These are phyloP conservation scores for Vitis amurensis DNA, from an alignment of 164 flowering plant genomes.

Conservation along the genomic window DNA sequence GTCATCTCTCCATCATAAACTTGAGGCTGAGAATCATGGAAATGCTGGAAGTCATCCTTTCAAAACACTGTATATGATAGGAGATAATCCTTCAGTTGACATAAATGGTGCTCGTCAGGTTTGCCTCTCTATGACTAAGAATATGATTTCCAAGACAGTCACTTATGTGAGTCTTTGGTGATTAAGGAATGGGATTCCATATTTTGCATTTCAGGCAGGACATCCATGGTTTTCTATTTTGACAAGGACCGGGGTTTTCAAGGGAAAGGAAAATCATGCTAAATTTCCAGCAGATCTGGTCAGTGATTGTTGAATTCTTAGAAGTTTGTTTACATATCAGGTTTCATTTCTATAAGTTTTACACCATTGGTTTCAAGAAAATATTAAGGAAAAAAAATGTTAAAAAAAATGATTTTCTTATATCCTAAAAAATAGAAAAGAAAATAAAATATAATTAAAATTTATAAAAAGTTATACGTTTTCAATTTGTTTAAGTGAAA, in stretches of 20 bases:
- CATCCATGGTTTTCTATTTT: slow-evolving; percentile 90
- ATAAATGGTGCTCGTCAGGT: slow-evolving; percentile 75
- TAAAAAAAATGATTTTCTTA: no score
- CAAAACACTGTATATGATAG: slow-evolving; percentile 66
- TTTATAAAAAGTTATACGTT: slow-evolving; percentile 17
- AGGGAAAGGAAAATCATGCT: slow-evolving; percentile 53
- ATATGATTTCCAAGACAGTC: not conserved
- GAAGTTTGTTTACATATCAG: slow-evolving; percentile 52
- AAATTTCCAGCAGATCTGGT: slow-evolving; percentile 58
- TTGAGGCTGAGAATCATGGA: slow-evolving; percentile 5
- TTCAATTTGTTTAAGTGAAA: slow-evolving; percentile 18
- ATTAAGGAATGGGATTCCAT: not conserved
- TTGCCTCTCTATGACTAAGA: not conserved
- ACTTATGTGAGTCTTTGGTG: no score
- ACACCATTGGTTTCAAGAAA: no score
- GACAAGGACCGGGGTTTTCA: slow-evolving; percentile 90
- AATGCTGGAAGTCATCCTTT: slow-evolving; percentile 25
- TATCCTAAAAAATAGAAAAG: no score
- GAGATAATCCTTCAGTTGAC: slow-evolving; percentile 75
- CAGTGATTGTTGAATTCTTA: slow-evolving; percentile 26
- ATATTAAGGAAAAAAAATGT: no score
- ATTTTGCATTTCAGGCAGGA: slow-evolving; percentile 61
- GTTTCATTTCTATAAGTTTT: slow-evolving; percentile 41
- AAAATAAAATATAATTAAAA: slow-evolving; percentile 35
- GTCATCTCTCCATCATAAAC: slow-evolving; percentile 7